Conservation (phyloP, 495 filamentous ascomycete genomes). For the Staphylotrichum longicolle region DNA sequence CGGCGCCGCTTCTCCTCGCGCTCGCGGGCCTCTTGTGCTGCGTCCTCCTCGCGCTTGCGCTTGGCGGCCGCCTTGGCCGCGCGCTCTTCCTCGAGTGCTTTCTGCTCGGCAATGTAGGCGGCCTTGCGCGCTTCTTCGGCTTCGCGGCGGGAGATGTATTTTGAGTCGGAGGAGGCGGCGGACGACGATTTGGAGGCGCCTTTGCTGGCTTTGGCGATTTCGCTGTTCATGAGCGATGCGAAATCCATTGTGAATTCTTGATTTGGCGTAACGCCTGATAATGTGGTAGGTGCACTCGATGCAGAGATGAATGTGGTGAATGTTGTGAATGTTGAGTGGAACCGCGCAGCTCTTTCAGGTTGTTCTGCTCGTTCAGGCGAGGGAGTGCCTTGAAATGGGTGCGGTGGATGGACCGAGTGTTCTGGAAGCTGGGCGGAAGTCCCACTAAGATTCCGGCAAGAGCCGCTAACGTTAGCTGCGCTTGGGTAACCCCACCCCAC, state of each 20-base stretch:
- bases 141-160: slow-evolving; percentile 85
- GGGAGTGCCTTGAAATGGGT: neutral
- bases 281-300: too few relatives aligned
- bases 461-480: neutral
- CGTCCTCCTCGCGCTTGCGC: slow-evolving; percentile 89
- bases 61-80: slow-evolving; percentile 67
- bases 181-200: slow-evolving; percentile 19
- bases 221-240: slow-evolving; percentile 81
- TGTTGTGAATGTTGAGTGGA: neutral
- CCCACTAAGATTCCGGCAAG: neutral
- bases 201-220: slow-evolving; percentile 76
- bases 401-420: neutral
- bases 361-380: too few relatives aligned
- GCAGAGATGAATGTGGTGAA: neutral
- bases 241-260: slow-evolving; percentile 71
- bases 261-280: neutral
- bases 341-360: too few relatives aligned
- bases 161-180: slow-evolving; percentile 41
- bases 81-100: slow-evolving; percentile 62
- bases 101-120: slow-evolving; percentile 78
- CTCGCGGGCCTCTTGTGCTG: slow-evolving; percentile 59
- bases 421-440: slow-evolving; percentile 1
- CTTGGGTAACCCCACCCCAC: neutral
- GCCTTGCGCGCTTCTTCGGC: slow-evolving; percentile 77
- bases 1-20: slow-evolving; percentile 76